phyloP scores from a whole-genome alignment of 768 basidiomycete species.

The Melanogaster broomeanus region DNA sequence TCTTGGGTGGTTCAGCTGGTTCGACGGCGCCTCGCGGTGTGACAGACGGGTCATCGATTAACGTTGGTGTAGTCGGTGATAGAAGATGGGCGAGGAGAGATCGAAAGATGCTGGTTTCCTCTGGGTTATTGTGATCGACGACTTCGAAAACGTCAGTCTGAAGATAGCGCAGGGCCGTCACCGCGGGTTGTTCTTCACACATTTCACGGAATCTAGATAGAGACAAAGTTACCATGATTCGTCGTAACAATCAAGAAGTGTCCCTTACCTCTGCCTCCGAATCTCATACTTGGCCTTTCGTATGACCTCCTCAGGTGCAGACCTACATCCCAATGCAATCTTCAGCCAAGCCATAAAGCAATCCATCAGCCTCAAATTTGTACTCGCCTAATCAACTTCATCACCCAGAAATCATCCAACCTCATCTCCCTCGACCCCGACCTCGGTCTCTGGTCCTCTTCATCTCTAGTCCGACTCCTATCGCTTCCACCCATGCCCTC shows the following conservation, averaged over 20 bases:
- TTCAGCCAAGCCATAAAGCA: background rate
- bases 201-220: conserved; percentile 74
- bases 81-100: conserved; percentile 67
- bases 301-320: conserved; percentile 61
- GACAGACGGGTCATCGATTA: background rate
- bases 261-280: conserved; percentile 68
- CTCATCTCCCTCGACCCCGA: conserved; percentile 41
- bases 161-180: conserved; percentile 71
- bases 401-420: conserved; percentile 79
- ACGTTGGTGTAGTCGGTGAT: conserved; percentile 30
- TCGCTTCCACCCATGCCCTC: background rate
- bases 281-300: conserved; percentile 64
- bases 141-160: conserved; percentile 69
- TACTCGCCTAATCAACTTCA: conserved; percentile 63
- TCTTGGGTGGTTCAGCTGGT: conserved; percentile 39
- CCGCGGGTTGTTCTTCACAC: conserved; percentile 58
- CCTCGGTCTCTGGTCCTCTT: conserved; percentile 7
- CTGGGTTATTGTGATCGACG: conserved; percentile 65
- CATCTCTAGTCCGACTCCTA: background rate
- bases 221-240: background rate
- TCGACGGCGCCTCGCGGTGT: conserved; percentile 17
- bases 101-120: conserved; percentile 65
- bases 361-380: background rate
- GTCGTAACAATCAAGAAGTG: background rate
- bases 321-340: conserved; percentile 38